phyloP scores from a whole-genome alignment of 805 yeast genomes.

The Sungouiozyma ichnusensis region DNA sequence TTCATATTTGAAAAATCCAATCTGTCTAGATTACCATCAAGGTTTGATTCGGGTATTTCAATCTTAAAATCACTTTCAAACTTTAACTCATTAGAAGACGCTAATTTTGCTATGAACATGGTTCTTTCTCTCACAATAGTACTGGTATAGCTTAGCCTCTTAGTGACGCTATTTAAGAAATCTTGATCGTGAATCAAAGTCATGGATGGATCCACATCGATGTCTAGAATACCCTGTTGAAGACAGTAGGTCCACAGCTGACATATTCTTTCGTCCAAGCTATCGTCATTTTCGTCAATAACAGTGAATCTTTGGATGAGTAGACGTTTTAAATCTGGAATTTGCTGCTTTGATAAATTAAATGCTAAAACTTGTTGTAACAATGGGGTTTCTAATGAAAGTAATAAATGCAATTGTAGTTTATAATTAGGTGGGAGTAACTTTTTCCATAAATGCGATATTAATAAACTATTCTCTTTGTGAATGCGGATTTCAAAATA shows the following conservation, averaged over 20 bases:
- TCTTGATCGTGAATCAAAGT: conserved; percentile 9
- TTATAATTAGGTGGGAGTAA: not conserved
- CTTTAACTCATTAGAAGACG: conserved; percentile 17
- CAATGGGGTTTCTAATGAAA: conserved; percentile 7
- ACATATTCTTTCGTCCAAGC: conserved; percentile 8
- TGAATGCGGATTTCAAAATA: conserved; percentile 11
- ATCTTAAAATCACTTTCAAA: conserved; percentile 23
- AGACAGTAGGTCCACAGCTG: conserved; percentile 13
- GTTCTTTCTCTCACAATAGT: conserved; percentile 23
- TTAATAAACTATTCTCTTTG: conserved; percentile 1
- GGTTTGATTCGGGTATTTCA: conserved; percentile 10
- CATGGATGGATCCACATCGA: not conserved
- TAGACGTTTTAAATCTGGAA: not conserved
- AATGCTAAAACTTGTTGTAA: conserved; percentile 13
- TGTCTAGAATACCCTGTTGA: not conserved
- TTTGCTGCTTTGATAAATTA: conserved; percentile 4
- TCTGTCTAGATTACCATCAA: not conserved
- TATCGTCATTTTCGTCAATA: conserved; percentile 10
- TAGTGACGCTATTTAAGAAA: conserved; percentile 23
- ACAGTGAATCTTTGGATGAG: conserved; percentile 7
- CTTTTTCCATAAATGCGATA: not conserved
- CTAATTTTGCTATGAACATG: conserved; percentile 26
- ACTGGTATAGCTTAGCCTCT: conserved; percentile 17
- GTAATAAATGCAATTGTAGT: not conserved
- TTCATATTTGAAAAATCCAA: conserved; percentile 6